Evolutionary conservation across 441 rosid genomes (phyloP).

Genomic region (Syzygium syzygioides): DNA sequence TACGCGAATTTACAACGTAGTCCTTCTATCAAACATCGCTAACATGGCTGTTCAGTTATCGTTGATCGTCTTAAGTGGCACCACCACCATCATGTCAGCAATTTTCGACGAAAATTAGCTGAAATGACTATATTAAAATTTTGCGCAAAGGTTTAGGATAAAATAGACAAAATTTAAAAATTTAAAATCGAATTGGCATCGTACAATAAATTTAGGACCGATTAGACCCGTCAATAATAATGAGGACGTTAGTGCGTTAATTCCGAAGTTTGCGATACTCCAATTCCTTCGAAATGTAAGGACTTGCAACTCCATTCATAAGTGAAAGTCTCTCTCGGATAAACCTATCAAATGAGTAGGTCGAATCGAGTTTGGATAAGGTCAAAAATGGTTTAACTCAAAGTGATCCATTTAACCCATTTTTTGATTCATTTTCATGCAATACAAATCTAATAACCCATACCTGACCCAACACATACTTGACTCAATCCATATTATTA

Average conservation of each 20-base stretch:
- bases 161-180: not conserved
- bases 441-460: too few relatives aligned
- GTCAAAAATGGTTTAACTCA: too few relatives aligned
- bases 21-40: not conserved
- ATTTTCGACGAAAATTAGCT: not conserved
- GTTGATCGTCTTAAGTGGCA: accelerated
- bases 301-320: not conserved
- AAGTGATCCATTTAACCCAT: too few relatives aligned
- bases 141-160: accelerated
- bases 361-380: too few relatives aligned
- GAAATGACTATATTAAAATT: not conserved
- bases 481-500: too few relatives aligned
- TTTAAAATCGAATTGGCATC: not conserved
- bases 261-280: not conserved
- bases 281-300: too few relatives aligned
- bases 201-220: not conserved
- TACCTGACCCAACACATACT: too few relatives aligned
- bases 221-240: not conserved
- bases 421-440: too few relatives aligned
- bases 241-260: accelerated
- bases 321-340: too few relatives aligned
- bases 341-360: too few relatives aligned
- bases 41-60: accelerated
- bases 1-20: not conserved
- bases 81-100: accelerated